These are phyloP conservation scores for Oemleria cerasiformis DNA, from an alignment of 306 rosid genomes.

Conservation along the genomic window DNA sequence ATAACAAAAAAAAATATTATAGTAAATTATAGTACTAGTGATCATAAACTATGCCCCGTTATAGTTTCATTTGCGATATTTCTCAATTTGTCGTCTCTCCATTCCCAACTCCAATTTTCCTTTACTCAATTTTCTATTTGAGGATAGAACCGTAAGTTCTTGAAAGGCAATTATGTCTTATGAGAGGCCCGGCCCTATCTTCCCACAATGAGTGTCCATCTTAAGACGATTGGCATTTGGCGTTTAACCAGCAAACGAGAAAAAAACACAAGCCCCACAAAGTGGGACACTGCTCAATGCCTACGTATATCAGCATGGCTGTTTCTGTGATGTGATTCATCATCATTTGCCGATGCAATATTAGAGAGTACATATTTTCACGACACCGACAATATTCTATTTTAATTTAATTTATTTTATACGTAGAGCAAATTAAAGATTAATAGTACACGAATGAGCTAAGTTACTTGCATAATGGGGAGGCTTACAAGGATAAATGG, in stretches of 20 bases:
- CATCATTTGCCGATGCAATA: background rate
- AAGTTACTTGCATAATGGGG: constrained; percentile 28
- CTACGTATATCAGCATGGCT: background rate
- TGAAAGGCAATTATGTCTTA: background rate
- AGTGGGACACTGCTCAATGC: background rate
- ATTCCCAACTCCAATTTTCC: background rate
- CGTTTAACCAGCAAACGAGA: background rate
- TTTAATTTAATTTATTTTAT: too few species aligned
- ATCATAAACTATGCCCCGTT: too few species aligned
- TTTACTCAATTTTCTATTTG: background rate
- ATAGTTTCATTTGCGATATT: too few species aligned
- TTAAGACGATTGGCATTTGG: background rate
- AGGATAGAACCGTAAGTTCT: background rate
- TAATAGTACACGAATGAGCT: background rate
- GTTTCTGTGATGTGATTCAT: background rate
- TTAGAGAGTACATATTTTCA: background rate
- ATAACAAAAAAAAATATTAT: too few species aligned
- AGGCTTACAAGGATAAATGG: constrained; percentile 17
- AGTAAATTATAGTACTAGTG: too few species aligned
- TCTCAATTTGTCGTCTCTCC: too few species aligned
- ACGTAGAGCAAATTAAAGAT: too few species aligned
- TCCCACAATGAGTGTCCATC: background rate
- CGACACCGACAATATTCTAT: too few species aligned
- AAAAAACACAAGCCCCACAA: background rate
- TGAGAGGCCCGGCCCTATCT: background rate